Evolutionary conservation across 1,284 basidiomycete genomes (phyloP).

Genomic region (Stereum hirsutum): DNA sequence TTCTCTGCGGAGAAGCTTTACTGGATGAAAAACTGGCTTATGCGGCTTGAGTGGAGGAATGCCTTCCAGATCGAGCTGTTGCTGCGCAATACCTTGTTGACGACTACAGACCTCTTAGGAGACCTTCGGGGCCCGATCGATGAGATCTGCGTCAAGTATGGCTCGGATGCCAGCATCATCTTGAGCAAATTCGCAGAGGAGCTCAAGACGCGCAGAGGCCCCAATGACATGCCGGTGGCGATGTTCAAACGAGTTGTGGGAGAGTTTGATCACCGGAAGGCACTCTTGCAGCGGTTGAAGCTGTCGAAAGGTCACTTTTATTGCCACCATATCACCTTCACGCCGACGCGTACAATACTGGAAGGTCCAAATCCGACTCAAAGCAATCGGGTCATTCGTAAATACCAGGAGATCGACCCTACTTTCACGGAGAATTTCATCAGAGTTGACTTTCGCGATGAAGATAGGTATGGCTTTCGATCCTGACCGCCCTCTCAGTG

Average conservation of each 20-base stretch:
- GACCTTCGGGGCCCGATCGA: conserved; percentile 30
- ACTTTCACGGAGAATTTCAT: conserved; percentile 41
- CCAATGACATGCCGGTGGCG: conserved; percentile 29
- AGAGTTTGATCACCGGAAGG: neutral
- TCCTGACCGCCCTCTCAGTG: too few species aligned
- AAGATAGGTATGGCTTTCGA: conserved; percentile 53
- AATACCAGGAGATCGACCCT: conserved; percentile 35
- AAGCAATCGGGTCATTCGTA: conserved; percentile 52
- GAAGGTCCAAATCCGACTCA: conserved; percentile 62
- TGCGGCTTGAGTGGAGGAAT: conserved; percentile 38
- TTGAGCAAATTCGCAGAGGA: conserved; percentile 38
- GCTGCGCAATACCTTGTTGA: conserved; percentile 42
- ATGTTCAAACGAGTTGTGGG: conserved; percentile 35
- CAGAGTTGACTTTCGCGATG: conserved; percentile 73
- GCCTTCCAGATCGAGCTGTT: conserved; percentile 61
- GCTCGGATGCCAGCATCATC: conserved; percentile 26
- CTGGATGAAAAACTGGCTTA: conserved; percentile 29
- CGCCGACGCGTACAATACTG: conserved; percentile 56
- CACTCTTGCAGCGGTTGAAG: conserved; percentile 1
- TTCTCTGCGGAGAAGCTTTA: conserved; percentile 34
- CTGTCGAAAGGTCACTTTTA: conserved; percentile 26
- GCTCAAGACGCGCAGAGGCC: conserved; percentile 27
- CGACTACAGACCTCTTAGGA: conserved; percentile 37
- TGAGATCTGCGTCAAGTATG: conserved; percentile 21
- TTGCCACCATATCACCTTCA: conserved; percentile 56